Percentiles rank a stretch among this genome's conserved stretches.
phyloP scores from a whole-genome alignment of 148 eudicot genomes.

The Rhododendron kiyosumense region DNA sequence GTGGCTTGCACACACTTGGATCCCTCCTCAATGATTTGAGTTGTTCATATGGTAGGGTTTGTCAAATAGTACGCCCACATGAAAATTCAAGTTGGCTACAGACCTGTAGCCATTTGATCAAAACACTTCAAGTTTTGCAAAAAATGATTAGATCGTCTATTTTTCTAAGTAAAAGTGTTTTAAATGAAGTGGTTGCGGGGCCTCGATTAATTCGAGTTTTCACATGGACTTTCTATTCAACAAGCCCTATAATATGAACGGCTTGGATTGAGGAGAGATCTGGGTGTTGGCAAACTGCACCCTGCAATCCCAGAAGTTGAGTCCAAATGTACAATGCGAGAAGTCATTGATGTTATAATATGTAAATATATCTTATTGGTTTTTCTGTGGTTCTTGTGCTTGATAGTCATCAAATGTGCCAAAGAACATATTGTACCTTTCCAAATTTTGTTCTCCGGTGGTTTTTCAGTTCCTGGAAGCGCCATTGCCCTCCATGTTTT shows the following conservation, averaged over 20 bases:
- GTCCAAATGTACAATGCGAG: neutral
- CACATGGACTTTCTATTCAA: neutral
- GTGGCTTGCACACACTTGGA: no score
- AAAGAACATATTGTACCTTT: neutral
- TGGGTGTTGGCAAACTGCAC: neutral
- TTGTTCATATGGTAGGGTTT: neutral
- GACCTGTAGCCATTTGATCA: neutral
- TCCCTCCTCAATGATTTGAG: neutral
- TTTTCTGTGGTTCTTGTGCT: neutral
- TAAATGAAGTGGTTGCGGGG: neutral
- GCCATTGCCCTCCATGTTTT: neutral
- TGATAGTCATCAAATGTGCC: neutral
- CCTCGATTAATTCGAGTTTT: neutral
- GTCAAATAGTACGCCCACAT: neutral
- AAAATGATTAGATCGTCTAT: neutral
- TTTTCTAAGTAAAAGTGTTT: neutral
- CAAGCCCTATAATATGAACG: neutral
- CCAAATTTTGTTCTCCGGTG: neutral
- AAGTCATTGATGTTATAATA: neutral
- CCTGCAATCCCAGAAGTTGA: neutral
- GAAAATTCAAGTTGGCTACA: neutral
- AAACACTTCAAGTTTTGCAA: neutral
- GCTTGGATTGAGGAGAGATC: neutral
- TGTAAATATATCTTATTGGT: neutral
- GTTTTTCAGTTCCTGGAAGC: neutral